Evolutionary conservation across 176 grass and related monocot genomes (phyloP).

Genomic region (Hsuehochloa calcarea): DNA sequence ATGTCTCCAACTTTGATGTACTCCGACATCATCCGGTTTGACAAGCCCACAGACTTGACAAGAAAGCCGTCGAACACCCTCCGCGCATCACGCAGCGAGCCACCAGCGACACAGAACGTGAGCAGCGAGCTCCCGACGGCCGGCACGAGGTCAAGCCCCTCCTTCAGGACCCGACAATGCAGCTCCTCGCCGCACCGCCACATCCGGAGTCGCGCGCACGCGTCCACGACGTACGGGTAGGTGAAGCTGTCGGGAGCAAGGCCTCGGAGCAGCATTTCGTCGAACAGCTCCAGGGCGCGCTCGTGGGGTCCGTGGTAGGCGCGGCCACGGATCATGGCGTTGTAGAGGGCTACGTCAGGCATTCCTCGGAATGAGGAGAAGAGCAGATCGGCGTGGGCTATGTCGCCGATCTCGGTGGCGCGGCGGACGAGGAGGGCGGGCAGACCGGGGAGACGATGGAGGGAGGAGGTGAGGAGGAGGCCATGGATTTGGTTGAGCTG

Average conservation of each 20-base stretch:
- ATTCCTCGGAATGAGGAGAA: slow-evolving; percentile 24
- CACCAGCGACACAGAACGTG: slow-evolving; percentile 9
- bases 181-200: background rate
- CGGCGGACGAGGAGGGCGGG: no score
- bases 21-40: slow-evolving; percentile 44
- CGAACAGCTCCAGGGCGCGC: slow-evolving; percentile 36
- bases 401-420: no score
- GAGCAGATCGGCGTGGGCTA: slow-evolving; percentile 20
- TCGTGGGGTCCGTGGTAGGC: slow-evolving; percentile 35
- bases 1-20: slow-evolving; percentile 14
- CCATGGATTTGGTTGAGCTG: no score
- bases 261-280: slow-evolving; percentile 39
- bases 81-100: slow-evolving; percentile 19
- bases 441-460: no score
- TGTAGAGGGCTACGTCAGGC: slow-evolving; percentile 38
- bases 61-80: slow-evolving; percentile 38
- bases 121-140: slow-evolving; percentile 42
- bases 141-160: slow-evolving; percentile 13
- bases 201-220: slow-evolving; percentile 32
- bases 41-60: slow-evolving; percentile 1
- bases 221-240: slow-evolving; percentile 41
- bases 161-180: slow-evolving; percentile 41
- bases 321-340: slow-evolving; percentile 44
- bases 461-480: no score
- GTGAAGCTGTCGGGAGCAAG: slow-evolving; percentile 44